Percentiles rank a stretch among this genome's conserved stretches.
These are phyloP conservation scores for Colletotrichum sp. DNA, from an alignment of 2,329 filamentous ascomycete genomes.

Conservation along the genomic window DNA sequence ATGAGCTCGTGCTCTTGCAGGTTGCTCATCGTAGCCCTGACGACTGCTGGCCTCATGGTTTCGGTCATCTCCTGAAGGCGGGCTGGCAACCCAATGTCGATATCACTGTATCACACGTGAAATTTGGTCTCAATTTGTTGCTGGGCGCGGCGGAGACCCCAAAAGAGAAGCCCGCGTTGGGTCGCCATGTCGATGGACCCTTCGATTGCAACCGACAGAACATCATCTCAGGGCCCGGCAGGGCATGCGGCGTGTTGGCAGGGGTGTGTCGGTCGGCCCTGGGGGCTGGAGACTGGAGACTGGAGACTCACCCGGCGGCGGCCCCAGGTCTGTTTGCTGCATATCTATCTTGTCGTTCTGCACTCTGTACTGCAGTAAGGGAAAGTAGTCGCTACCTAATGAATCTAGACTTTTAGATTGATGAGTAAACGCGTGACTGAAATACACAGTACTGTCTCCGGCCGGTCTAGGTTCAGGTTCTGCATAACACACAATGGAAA, in stretches of 20 bases:
- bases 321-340: not conserved
- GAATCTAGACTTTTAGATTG: not conserved
- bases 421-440: not conserved
- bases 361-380: not conserved
- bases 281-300: not conserved
- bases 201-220: conserved; percentile 1
- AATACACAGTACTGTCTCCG: not conserved
- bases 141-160: not conserved
- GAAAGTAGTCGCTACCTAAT: not conserved
- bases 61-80: not conserved
- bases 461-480: not conserved
- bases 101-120: not conserved
- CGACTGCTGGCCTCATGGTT: not conserved
- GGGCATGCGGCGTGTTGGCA: not conserved
- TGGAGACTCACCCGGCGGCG: not conserved
- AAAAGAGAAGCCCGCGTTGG: not conserved
- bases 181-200: not conserved
- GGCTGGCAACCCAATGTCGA: not conserved
- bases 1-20: not conserved
- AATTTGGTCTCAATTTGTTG: not conserved
- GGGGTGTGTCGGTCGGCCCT: not conserved
- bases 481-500: not conserved
- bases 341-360: not conserved
- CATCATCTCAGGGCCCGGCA: not conserved
- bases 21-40: not conserved